Base-by-base conservation (phyloP, 148 eudicot genomes). In the Rhododendron williamsianum region DNA sequence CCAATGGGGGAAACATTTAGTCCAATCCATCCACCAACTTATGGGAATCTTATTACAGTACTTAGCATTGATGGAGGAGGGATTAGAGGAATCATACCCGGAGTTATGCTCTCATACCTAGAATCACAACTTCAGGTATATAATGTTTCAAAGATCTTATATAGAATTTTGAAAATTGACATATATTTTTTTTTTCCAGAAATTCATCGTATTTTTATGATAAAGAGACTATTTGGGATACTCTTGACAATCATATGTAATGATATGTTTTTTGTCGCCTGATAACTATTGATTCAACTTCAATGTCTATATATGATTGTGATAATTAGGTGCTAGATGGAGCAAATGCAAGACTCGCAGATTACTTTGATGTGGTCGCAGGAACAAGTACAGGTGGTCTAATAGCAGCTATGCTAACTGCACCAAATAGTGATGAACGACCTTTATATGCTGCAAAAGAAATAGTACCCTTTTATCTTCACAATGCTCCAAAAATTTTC, bases 1-100 rank as follows among this genome's bases (percentile, higher is more conserved):
- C n/a, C 16, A 69, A 69, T 69, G 84, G 78, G 27, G 60, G 16
- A 27, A 43, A 8, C 78, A 67, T 18, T 41, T 69, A 25, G 0
- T 25, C 33, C 45, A 67, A 78, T 30, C 49, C 84, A 46, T 49
- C 91, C 92, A 19, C 94, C 92, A 21, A 83, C 78, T 41, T 19
- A 63, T 16, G 97, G 97, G 77, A 83, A 91, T 1, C 89, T 91
- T 51, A 88, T 94, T 43, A 92, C 95, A 13, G 86, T 94, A 71
- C 88, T 94, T 23, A 91, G 94, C 82, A 91, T 94, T 46, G 97
- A 94, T 81, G 97, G 97, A 23, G 97, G 97, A 27, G 97, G 97
- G 30, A 72, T 93, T 38, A 88, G 93, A 81, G 97, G 95, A 43
- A 89, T 93, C 60, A 89, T 94, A 56, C 93, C 94, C 3, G 94